Conservation (phyloP, 1,139 yeast genomes). For the Geotrichum cucujoidarum region DNA sequence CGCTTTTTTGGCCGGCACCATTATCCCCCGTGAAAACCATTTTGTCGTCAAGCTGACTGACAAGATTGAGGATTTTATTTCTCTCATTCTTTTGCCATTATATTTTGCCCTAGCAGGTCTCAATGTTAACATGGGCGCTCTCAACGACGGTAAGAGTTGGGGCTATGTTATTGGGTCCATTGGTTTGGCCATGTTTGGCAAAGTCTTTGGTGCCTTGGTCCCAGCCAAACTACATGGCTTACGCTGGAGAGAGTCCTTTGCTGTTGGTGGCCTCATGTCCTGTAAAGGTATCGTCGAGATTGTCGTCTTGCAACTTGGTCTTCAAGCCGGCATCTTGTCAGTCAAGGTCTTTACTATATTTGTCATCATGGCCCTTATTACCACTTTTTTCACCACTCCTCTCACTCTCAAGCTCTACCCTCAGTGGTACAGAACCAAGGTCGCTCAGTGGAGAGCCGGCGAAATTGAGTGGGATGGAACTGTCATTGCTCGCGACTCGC, state of each 20-base stretch:
- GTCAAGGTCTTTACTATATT: conserved; percentile 70
- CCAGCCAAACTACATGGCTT: conserved; percentile 60
- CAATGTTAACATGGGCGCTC: conserved; percentile 58
- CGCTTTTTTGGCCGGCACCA: conserved; percentile 69
- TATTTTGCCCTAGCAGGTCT: conserved; percentile 78
- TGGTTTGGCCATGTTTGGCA: conserved; percentile 59
- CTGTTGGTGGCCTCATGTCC: conserved; percentile 80
- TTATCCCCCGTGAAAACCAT: conserved; percentile 73
- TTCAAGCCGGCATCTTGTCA: conserved; percentile 61
- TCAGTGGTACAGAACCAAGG: conserved; percentile 50
- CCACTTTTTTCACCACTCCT: conserved; percentile 74
- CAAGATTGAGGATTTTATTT: conserved; percentile 71
- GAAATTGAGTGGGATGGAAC: conserved; percentile 44
- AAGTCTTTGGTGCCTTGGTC: conserved; percentile 58
- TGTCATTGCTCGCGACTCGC: conserved; percentile 16
- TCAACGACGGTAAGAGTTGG: conserved; percentile 67
- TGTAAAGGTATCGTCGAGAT: conserved; percentile 74
- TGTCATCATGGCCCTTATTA: conserved; percentile 70
- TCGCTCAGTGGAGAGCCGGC: conserved; percentile 41
- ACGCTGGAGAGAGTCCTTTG: conserved; percentile 63
- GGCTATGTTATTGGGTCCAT: conserved; percentile 67
- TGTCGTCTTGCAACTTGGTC: conserved; percentile 70
- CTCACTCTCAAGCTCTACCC: conserved; percentile 57
- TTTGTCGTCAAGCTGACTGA: conserved; percentile 64
- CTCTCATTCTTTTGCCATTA: conserved; percentile 63